Conservation (phyloP, 1,284 basidiomycete species). For the Volvariella surrecta region DNA sequence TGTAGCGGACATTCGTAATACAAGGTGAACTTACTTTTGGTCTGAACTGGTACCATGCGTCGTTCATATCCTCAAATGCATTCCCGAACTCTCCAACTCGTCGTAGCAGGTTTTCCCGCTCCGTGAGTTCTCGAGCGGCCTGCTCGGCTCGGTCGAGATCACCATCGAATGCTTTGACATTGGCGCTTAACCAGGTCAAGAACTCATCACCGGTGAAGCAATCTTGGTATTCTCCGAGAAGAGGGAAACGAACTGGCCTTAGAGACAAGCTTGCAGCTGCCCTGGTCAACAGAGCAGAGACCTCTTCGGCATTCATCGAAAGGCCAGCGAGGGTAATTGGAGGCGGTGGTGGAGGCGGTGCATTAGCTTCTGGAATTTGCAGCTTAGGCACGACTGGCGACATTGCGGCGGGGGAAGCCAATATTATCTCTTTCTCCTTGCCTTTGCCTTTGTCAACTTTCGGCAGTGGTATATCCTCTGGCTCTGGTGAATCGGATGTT, state of each 20-base stretch:
- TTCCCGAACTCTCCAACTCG: slow-evolving; percentile 78
- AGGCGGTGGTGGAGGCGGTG: slow-evolving; percentile 30
- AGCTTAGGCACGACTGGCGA: slow-evolving; percentile 45
- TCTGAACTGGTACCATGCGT: slow-evolving; percentile 75
- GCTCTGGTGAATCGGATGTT: slow-evolving; percentile 19
- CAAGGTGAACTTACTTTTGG: slow-evolving; percentile 43
- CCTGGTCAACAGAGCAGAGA: slow-evolving; percentile 61
- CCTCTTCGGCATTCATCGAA: slow-evolving; percentile 48
- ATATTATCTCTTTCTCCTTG: slow-evolving; percentile 41
- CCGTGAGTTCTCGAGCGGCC: slow-evolving; percentile 69
- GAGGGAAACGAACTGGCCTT: slow-evolving; percentile 63
- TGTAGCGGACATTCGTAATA: neutral
- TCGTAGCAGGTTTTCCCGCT: slow-evolving; percentile 66
- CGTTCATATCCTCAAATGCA: slow-evolving; percentile 63
- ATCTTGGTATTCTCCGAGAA: slow-evolving; percentile 83
- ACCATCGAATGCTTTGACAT: slow-evolving; percentile 62
- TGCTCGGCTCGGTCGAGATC: slow-evolving; percentile 73
- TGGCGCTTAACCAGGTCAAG: slow-evolving; percentile 64
- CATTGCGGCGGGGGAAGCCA: slow-evolving; percentile 56
- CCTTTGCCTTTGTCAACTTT: slow-evolving; percentile 76
- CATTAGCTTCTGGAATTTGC: slow-evolving; percentile 25
- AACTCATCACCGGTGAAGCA: slow-evolving; percentile 82
- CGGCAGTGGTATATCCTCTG: slow-evolving; percentile 31
- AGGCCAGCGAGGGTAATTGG: slow-evolving; percentile 71
- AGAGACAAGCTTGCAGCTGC: slow-evolving; percentile 57